Percentiles rank a stretch among this genome's conserved stretches.
These are phyloP conservation scores for Hericium erinaceus DNA, from an alignment of 768 basidiomycete species.

Conservation along the genomic window DNA sequence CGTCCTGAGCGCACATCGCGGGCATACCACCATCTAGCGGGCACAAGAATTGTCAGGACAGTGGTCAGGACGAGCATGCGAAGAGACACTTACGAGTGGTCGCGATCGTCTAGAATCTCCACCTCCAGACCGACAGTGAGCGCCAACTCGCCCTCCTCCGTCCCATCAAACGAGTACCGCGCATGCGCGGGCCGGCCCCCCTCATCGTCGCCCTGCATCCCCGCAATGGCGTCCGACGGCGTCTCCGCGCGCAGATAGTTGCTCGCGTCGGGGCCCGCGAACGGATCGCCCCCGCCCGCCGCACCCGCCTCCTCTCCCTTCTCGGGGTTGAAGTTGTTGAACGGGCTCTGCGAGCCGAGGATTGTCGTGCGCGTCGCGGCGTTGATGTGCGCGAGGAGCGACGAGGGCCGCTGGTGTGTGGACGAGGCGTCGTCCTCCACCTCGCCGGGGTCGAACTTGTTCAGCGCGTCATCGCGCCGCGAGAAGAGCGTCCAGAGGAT, in stretches of 20 bases:
- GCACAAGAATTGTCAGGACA: neutral
- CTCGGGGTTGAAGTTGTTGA: slow-evolving; percentile 31
- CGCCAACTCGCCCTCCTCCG: slow-evolving; percentile 69
- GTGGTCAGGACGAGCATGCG: slow-evolving; percentile 11
- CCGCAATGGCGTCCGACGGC: slow-evolving; percentile 60
- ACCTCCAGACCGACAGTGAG: slow-evolving; percentile 62
- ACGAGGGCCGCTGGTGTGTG: slow-evolving; percentile 73
- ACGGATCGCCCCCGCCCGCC: slow-evolving; percentile 40
- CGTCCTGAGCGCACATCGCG: slow-evolving; percentile 69
- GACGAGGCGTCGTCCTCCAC: slow-evolving; percentile 67
- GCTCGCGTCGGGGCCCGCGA: slow-evolving; percentile 59
- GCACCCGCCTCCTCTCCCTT: slow-evolving; percentile 46
- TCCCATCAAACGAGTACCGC: slow-evolving; percentile 74
- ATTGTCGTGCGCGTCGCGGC: slow-evolving; percentile 83
- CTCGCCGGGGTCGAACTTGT: slow-evolving; percentile 53
- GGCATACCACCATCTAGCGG: slow-evolving; percentile 85
- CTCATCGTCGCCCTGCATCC: slow-evolving; percentile 52
- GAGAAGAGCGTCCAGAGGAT: slow-evolving; percentile 87
- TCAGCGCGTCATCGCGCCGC: slow-evolving; percentile 62
- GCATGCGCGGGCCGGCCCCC: slow-evolving; percentile 68
- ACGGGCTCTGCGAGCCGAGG: slow-evolving; percentile 41
- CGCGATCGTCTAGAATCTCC: slow-evolving; percentile 71
- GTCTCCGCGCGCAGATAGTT: slow-evolving; percentile 77
- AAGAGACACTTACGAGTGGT: slow-evolving; percentile 55
- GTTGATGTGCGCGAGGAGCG: slow-evolving; percentile 84